A percentile compares a stretch with the other conserved stretches of the same genome.
Evolutionary conservation across 306 rosid genomes (phyloP).

Genomic region (Comarum palustre): DNA sequence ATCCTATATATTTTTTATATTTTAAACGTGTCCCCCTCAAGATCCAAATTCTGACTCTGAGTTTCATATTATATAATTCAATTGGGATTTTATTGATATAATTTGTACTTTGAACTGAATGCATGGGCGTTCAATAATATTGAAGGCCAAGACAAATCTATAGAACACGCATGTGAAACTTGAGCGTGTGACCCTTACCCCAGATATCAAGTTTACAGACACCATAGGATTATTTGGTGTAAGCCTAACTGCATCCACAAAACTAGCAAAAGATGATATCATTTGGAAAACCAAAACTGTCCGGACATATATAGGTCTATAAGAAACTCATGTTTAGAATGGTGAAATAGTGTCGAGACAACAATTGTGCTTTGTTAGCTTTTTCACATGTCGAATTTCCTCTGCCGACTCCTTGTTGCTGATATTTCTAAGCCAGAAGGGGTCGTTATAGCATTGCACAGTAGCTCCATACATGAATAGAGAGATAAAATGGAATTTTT

Average conservation of each 20-base stretch:
- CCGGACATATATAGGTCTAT: neutral
- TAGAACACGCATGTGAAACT: neutral
- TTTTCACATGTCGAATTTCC: neutral
- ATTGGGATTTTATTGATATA: too few species aligned
- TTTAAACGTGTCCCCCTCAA: too few species aligned
- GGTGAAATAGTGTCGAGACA: neutral
- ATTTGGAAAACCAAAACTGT: neutral
- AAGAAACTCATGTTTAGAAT: slow-evolving; percentile 9
- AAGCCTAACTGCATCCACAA: neutral
- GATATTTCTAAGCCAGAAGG: neutral
- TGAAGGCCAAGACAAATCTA: neutral
- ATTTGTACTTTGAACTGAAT: too few species aligned
- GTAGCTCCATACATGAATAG: neutral
- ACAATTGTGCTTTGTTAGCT: neutral
- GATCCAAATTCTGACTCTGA: too few species aligned
- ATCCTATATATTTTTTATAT: too few species aligned
- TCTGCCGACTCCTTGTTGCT: neutral
- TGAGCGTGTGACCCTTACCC: neutral
- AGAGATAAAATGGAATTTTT: neutral
- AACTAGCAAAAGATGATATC: neutral
- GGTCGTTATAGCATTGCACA: slow-evolving; percentile 11
- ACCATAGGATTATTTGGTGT: neutral
- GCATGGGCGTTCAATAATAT: too few species aligned
- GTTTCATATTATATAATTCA: too few species aligned
- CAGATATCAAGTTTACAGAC: neutral